These are phyloP conservation scores for Lachnellula hyalina DNA, from an alignment of 2,329 filamentous ascomycete genomes.

Conservation along the genomic window DNA sequence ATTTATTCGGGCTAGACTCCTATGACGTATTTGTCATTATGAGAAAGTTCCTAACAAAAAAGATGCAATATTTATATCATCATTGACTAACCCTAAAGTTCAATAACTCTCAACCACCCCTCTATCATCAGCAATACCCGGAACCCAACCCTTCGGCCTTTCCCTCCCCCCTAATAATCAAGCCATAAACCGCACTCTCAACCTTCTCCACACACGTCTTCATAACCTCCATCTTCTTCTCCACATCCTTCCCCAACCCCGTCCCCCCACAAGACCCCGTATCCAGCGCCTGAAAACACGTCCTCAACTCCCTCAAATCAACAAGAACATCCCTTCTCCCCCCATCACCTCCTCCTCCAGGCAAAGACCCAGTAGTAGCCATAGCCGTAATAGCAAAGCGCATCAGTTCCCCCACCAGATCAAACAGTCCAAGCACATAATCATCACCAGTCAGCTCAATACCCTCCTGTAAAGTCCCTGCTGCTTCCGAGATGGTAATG, in stretches of 20 bases:
- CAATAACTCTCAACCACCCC: conserved; percentile 28
- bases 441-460: conserved; percentile 72
- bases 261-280: conserved; percentile 43
- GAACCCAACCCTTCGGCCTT: conserved; percentile 86
- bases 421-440: conserved; percentile 86
- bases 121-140: conserved; percentile 51
- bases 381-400: conserved; percentile 87
- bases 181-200: conserved; percentile 81
- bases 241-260: conserved; percentile 56
- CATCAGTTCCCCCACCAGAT: conserved; percentile 96
- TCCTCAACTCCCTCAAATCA: conserved; percentile 75
- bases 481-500: conserved; percentile 61
- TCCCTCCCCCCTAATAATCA: conserved; percentile 81
- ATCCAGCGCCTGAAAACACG: conserved; percentile 69
- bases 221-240: conserved; percentile 83
- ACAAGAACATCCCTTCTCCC: conserved; percentile 59
- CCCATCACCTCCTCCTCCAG: conserved; percentile 29
- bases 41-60: no score
- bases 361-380: conserved; percentile 54
- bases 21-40: no score
- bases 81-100: not conserved
- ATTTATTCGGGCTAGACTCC: no score
- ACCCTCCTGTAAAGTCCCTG: conserved; percentile 40
- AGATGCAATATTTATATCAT: no score
- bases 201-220: conserved; percentile 87